Evolutionary conservation across 2,329 filamentous ascomycete genomes (phyloP).

Genomic region (Pestalotiopsis sp.): DNA sequence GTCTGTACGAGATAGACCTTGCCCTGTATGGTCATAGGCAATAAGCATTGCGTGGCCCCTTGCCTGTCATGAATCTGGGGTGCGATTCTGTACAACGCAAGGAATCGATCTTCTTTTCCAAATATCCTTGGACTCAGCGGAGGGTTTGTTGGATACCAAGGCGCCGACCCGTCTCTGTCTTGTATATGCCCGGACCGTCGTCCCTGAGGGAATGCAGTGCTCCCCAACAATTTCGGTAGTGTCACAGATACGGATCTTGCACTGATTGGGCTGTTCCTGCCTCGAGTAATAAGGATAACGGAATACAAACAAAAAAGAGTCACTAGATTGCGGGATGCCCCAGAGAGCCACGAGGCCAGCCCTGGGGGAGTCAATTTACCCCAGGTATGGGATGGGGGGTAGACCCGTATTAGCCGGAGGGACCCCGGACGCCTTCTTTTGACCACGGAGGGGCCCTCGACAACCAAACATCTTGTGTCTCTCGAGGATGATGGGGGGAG

Average conservation of each 20-base stretch:
- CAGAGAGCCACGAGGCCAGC: constrained; percentile 6
- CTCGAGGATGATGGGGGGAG: background rate
- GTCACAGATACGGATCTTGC: background rate
- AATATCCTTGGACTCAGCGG: background rate
- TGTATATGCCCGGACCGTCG: background rate
- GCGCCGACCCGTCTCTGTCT: background rate
- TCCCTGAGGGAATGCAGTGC: background rate
- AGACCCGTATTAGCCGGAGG: constrained; percentile 1
- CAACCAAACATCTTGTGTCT: background rate
- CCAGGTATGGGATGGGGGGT: background rate
- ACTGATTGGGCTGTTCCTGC: constrained; percentile 9
- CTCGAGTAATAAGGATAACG: background rate
- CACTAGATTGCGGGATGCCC: background rate
- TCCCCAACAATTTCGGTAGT: constrained; percentile 4
- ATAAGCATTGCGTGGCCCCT: background rate
- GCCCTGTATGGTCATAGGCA: background rate
- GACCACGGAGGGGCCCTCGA: background rate
- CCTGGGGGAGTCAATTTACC: constrained; percentile 3
- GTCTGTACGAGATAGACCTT: background rate
- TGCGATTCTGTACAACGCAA: background rate
- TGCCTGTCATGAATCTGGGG: background rate
- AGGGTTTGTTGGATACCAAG: background rate
- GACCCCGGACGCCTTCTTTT: background rate
- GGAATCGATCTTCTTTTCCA: background rate
- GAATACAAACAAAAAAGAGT: too few relatives aligned